Evolutionary conservation across 2,329 filamentous ascomycete species (phyloP).

Genomic region (Zymoseptoria crescenta): DNA sequence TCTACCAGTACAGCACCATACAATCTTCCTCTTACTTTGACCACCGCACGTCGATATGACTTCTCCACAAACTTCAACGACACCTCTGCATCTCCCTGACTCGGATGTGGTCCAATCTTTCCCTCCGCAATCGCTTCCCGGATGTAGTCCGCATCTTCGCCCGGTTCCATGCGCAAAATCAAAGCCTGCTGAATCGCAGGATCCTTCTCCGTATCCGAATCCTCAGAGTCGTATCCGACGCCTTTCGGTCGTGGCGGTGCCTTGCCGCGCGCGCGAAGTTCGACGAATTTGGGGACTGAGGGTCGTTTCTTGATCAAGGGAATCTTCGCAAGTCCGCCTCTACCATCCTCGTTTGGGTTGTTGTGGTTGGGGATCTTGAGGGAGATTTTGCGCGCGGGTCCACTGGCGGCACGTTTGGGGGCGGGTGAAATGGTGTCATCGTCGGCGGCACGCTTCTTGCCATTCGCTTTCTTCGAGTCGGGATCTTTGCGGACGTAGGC

Average conservation of each 20-base stretch:
- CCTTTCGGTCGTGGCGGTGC: constrained; percentile 49
- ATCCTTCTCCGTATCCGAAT: constrained; percentile 80
- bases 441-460: constrained; percentile 30
- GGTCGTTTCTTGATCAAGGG: constrained; percentile 38
- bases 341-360: constrained; percentile 34
- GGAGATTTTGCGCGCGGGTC: constrained; percentile 22
- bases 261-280: constrained; percentile 16
- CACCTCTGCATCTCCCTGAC: constrained; percentile 66
- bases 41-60: constrained; percentile 64
- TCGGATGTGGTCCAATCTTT: constrained; percentile 60
- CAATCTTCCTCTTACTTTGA: constrained; percentile 60
- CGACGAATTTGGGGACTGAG: constrained; percentile 18
- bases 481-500: constrained; percentile 35
- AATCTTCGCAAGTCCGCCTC: constrained; percentile 35
- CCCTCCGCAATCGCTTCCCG: constrained; percentile 63
- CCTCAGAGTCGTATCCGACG: constrained; percentile 93
- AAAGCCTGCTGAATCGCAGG: constrained; percentile 86
- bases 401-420: constrained; percentile 25
- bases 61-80: constrained; percentile 69
- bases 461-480: constrained; percentile 18
- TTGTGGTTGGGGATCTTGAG: constrained; percentile 26
- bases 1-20: constrained; percentile 78
- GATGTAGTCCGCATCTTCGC: constrained; percentile 77
- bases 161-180: constrained; percentile 78
- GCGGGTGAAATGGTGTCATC: constrained; percentile 26